phyloP scores from a whole-genome alignment of 2,329 filamentous ascomycete genomes.

The Metarhizium humberi region DNA sequence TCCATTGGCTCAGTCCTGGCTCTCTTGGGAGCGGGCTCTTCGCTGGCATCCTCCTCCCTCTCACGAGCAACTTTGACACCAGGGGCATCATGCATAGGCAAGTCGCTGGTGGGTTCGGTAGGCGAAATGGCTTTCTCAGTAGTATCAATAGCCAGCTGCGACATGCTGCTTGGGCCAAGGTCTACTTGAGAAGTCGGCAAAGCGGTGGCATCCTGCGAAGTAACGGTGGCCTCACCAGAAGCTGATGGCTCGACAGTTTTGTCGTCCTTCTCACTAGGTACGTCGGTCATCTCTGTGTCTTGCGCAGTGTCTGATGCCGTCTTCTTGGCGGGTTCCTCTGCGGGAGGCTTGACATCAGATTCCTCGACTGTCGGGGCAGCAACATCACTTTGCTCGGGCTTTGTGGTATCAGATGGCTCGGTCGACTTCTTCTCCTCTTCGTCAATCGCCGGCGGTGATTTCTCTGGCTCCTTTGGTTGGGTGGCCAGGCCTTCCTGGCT shows the following conservation, averaged over 20 bases:
- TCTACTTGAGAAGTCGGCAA: slow-evolving; percentile 24
- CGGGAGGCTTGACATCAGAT: neutral
- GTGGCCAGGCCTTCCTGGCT: neutral
- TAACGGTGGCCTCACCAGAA: slow-evolving; percentile 6
- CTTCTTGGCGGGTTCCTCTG: neutral
- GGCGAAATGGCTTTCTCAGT: slow-evolving; percentile 20
- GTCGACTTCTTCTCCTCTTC: neutral
- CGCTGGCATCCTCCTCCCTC: slow-evolving; percentile 62
- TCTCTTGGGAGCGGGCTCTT: slow-evolving; percentile 67
- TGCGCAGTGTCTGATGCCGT: slow-evolving; percentile 1
- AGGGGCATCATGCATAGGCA: slow-evolving; percentile 45
- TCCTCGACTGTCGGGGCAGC: neutral
- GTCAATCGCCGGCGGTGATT: neutral
- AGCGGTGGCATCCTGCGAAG: slow-evolving; percentile 12
- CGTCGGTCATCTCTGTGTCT: slow-evolving; percentile 19
- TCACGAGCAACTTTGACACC: slow-evolving; percentile 59
- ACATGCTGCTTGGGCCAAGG: slow-evolving; percentile 26
- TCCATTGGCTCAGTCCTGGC: slow-evolving; percentile 59
- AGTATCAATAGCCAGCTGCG: slow-evolving; percentile 28
- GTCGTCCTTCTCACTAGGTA: slow-evolving; percentile 9
- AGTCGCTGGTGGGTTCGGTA: slow-evolving; percentile 27
- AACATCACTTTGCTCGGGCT: neutral
- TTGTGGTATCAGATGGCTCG: neutral
- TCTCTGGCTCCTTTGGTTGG: neutral
- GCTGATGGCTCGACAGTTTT: slow-evolving; percentile 11